Evolutionary conservation across 768 basidiomycete species (phyloP).

Genomic region (Boletus tylopilopsis): DNA sequence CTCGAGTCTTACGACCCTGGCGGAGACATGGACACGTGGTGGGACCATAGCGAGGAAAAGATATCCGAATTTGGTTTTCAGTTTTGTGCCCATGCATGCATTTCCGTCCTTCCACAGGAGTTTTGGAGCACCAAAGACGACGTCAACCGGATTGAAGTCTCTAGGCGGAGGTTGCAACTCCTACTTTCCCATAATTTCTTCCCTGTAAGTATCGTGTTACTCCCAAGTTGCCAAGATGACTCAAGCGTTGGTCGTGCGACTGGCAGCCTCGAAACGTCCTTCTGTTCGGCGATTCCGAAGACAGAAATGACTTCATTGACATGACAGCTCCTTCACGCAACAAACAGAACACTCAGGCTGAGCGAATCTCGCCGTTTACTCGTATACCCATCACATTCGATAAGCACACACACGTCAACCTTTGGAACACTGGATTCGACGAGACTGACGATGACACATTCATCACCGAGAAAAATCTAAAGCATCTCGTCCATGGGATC

Average conservation of each 20-base stretch:
- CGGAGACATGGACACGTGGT: slow-evolving; percentile 35
- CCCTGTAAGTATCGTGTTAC: slow-evolving; percentile 10
- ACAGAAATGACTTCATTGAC: slow-evolving; percentile 13
- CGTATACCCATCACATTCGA: slow-evolving; percentile 3
- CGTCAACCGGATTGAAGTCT: slow-evolving; percentile 5
- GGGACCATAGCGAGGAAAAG: slow-evolving; percentile 25
- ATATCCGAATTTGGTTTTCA: slow-evolving; percentile 30
- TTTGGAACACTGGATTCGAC: slow-evolving; percentile 17
- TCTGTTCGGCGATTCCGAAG: slow-evolving; percentile 14
- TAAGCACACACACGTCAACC: slow-evolving; percentile 12
- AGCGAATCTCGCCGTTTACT: not conserved
- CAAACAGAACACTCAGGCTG: not conserved
- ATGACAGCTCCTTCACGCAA: not conserved
- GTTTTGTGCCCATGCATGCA: slow-evolving; percentile 35
- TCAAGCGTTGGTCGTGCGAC: not conserved
- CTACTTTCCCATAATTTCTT: slow-evolving; percentile 6
- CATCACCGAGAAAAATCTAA: slow-evolving; percentile 15
- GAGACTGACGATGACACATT: slow-evolving; percentile 10
- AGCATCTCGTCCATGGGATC: slow-evolving; percentile 13
- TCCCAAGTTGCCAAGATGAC: not conserved
- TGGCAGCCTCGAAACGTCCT: slow-evolving; percentile 22
- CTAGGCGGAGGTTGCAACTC: slow-evolving; percentile 8
- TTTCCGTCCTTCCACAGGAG: slow-evolving; percentile 22
- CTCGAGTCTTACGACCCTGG: slow-evolving; percentile 25
- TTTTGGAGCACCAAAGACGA: not conserved